Base-by-base conservation (phyloP, 2,329 filamentous ascomycete genomes). In the Penicillium capsulatum region DNA sequence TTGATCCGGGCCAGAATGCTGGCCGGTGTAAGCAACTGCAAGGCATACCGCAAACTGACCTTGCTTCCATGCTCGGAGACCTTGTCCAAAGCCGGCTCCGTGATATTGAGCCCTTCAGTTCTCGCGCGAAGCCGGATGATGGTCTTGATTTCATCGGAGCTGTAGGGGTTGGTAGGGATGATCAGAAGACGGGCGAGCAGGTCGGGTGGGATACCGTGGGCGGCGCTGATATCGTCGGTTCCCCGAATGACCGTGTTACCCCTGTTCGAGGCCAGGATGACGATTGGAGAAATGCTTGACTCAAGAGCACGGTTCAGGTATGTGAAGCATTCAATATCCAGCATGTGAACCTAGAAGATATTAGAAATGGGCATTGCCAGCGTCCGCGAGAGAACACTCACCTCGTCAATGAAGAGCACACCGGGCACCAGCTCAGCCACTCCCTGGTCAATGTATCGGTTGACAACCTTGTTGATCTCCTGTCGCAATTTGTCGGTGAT, bases 401-500 rank as follows among this genome's bases (percentile, higher is more conserved):
- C 89, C 80, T 98, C 92, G 60, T 98, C 92, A 56, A 98, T 98
- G 72, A 98, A 98, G 34, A 98, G 75, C 45, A 98, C 92, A 55
- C 92, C 92, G 2, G 92, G 92, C n/a, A 98, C 90, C 42, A 98
- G 79, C 71, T 98, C 92, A 5, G 92, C 92, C 20, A 97, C 89
- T 47, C 92, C 92, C 70, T 97, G 91, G 64, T 97, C 92, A 55
- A 98, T 98, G 70, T 97, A 98, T 67, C 91, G 89, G 76, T 89
- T 95, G 53, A 98, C 92, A 19, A 98, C 91, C 73, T 97, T 97
- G 79, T 98, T 96, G 73, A 98, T 97, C 72, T 98, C 92, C 40
- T 80, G 75, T 45, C 92, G 81, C 60, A 98, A 73, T 74, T 98
- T 98, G 69, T 98, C 92, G 19, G 92, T 98, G 60, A 98, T 97